Base-by-base conservation (phyloP, 495 filamentous ascomycete genomes). In the Aspergillus sclerotiicarbonarius region DNA sequence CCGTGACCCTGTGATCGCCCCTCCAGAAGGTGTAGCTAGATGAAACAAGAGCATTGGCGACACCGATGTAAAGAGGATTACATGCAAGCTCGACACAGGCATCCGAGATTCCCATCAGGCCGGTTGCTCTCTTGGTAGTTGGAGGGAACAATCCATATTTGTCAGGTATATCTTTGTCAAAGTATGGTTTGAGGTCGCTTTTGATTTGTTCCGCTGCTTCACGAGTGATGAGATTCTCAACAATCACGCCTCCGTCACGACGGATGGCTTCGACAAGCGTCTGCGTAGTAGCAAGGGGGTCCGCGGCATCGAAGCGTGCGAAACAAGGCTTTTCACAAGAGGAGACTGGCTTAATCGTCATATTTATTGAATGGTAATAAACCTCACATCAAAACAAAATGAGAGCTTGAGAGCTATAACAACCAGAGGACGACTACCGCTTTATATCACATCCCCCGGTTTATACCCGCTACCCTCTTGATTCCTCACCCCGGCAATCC, bases 51-150 rank as follows among this genome's bases (percentile, higher is more conserved):
- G 62, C 55, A 33, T 73, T 68, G 13, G 58, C 57, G 20, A 70
- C 59, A 21, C 35, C 53, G 3, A 64, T 64, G 45, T 63, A 73
- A 29, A 67, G 59, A 18, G 52, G 54, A 43, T 71, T 66, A 45
- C 51, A 71, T 35, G 59, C 62, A 25, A 67, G 60, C 39, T 66
- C 57, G 44, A 64, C 63, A 45, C 67, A 74, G 16, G 68, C 65
- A 18, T 65, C 59, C 10, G 66, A 69, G 44, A 70, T 66, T 41
- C 62, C 62, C 39, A 72, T 21, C 49, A 74, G 43, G 20, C 71
- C 68, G 9, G 54, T 67, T 7, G 65, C 67, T 13, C 71, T 66
- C 52, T 61, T 62, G 1, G 71, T 74, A 15, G 71, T 67, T 15
- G 63, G 54, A 1, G 71, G 71, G 35, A 72, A 70, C 46, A 70